These are phyloP conservation scores for Arthrinium puccinioides DNA, from an alignment of 2,329 filamentous ascomycete genomes.

Conservation along the genomic window DNA sequence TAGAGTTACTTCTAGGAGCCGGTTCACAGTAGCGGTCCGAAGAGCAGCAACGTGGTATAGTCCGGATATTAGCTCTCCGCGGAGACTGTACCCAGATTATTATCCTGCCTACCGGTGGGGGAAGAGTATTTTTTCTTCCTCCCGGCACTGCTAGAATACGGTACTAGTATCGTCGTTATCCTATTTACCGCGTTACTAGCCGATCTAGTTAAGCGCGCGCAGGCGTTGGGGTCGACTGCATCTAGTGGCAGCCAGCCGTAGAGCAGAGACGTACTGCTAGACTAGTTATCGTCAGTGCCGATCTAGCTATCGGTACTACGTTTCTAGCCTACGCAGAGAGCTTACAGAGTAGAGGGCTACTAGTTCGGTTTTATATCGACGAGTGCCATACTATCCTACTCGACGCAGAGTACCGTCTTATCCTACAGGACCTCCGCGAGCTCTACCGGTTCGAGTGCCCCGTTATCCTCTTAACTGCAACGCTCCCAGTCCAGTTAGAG, in stretches of 20 bases:
- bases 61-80: background rate
- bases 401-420: background rate
- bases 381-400: conserved; percentile 4
- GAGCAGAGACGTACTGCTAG: too few species aligned
- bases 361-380: conserved; percentile 3
- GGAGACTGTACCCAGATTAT: background rate
- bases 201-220: background rate
- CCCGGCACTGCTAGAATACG: background rate
- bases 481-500: conserved; percentile 1
- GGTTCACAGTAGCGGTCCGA: background rate
- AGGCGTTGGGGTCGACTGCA: background rate
- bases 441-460: conserved; percentile 1
- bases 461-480: conserved; percentile 1
- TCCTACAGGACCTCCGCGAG: background rate
- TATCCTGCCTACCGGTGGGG: background rate
- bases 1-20: background rate
- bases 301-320: background rate
- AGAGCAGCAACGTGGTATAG: background rate
- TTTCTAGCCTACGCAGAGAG: background rate
- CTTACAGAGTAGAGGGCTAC: background rate
- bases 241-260: background rate
- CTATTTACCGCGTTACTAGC: background rate
- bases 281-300: background rate
- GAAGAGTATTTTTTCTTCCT: conserved; percentile 3
- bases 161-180: background rate